Evolutionary conservation across 371 early-diverging fungal genomes (phyloP).

Genomic region (Circinella minor): DNA sequence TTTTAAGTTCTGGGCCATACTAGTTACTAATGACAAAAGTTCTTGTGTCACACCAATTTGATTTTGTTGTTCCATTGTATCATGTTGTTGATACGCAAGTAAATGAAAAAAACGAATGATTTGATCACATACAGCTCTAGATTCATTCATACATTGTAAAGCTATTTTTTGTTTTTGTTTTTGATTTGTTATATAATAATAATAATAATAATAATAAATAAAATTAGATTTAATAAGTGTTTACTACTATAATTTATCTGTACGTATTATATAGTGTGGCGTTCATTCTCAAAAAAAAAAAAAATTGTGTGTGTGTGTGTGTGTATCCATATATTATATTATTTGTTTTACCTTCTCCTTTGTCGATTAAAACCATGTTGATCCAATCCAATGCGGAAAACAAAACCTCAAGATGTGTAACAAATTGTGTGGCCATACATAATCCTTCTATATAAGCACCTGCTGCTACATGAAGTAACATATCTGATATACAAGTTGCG

Average conservation of each 20-base stretch:
- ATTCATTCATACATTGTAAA: constrained; percentile 76
- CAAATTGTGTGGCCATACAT: constrained; percentile 86
- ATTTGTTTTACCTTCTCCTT: constrained; percentile 2
- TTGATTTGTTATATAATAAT: not conserved
- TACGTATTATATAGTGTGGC: no score
- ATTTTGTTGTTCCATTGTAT: constrained; percentile 44
- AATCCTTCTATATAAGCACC: constrained; percentile 84
- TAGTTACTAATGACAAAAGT: constrained; percentile 85
- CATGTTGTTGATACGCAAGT: constrained; percentile 58
- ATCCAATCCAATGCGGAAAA: constrained; percentile 83
- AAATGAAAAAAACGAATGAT: constrained; percentile 37
- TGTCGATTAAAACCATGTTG: constrained; percentile 23
- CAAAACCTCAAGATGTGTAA: constrained; percentile 88
- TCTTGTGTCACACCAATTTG: constrained; percentile 83
- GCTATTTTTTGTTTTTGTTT: constrained; percentile 36
- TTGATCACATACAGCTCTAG: constrained; percentile 43
- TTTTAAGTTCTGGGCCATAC: constrained; percentile 55
- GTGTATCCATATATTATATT: not conserved
- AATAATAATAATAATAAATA: not conserved
- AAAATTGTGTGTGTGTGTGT: no score
- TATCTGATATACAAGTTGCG: constrained; percentile 95
- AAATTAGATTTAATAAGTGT: no score
- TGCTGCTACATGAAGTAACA: constrained; percentile 91
- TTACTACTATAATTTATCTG: no score
- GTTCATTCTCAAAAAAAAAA: no score